Base-by-base conservation (phyloP, 2,329 filamentous ascomycete genomes). In the Rhytidhysteron rufulum region DNA sequence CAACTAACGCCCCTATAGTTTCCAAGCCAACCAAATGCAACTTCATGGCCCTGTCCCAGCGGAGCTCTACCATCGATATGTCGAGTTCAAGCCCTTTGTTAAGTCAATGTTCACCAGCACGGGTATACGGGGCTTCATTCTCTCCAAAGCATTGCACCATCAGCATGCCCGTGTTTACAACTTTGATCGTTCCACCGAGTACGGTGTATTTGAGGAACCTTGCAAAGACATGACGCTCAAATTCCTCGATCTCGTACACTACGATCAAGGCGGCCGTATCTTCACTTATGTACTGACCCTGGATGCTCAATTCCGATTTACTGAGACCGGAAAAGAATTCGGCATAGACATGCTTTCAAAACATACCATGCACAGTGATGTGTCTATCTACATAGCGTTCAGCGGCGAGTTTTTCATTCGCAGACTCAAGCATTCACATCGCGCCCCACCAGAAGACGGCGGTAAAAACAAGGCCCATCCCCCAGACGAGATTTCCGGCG, bases 311-410 rank as follows among this genome's bases (percentile, higher is more conserved):
- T 79, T 94, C 58, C 84, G 89, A 33, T 96, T 96, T 67, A 96
- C 91, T 1, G 91, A 96, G 65, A 97, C 91, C 0, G 91, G 91
- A 21, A 93, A 93, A 54, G 90, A 96, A 56, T 96, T 96, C 44
- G 88, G 90, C 38, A 88, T 97, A 55, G 91, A 96, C 67, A 73
- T 96, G 63, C 69, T 97, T 55, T 89, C 84, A 64, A 97, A 97
- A 63, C 91, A 97, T 65, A 95, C 88, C 30, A 95, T 97, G 88
- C 91, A 97, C 69, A 91, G 87, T 49, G 84, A 96, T 63, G 90
- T 95, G 2, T 86, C 83, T 25, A 85, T 87, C 2, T 95, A 95
- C 62, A 88, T 96, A 48, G 91, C 90, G 17, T 96, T 83, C 60
- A 88, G 86, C 0, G 91, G 91, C 31, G 91, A 97, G 60, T 97